Conservation (phyloP, 2,329 filamentous ascomycete species). For the Colletotrichum brevisporum region DNA sequence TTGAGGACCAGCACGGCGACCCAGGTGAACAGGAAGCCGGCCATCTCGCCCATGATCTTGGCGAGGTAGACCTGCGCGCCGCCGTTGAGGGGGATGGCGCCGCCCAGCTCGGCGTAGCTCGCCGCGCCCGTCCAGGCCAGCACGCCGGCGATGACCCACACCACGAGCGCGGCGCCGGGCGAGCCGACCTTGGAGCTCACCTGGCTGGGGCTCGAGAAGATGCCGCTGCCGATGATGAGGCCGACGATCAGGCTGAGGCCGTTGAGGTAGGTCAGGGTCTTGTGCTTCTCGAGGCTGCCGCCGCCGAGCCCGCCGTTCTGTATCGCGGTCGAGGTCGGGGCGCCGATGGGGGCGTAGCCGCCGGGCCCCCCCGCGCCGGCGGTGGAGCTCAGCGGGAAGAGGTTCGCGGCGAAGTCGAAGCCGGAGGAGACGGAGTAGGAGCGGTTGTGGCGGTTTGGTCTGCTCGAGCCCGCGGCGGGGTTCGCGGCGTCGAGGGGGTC, state of each 20-base stretch:
- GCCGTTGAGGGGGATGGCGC: constrained; percentile 95
- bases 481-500: constrained; percentile 80
- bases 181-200: constrained; percentile 94
- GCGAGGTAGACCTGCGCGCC: constrained; percentile 94
- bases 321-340: constrained; percentile 60
- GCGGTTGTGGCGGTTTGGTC: constrained; percentile 67
- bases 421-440: constrained; percentile 93
- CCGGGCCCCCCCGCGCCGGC: constrained; percentile 70
- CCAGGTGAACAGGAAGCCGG: constrained; percentile 97
- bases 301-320: constrained; percentile 74
- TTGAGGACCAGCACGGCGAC: constrained; percentile 94
- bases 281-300: constrained; percentile 92
- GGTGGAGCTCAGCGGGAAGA: constrained; percentile 93
- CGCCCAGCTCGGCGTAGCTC: constrained; percentile 95
- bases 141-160: constrained; percentile 92
- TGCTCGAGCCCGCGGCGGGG: constrained; percentile 58
- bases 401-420: constrained; percentile 94
- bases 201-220: constrained; percentile 94
- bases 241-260: constrained; percentile 92
- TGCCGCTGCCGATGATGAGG: constrained; percentile 94
- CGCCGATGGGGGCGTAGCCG: constrained; percentile 89
- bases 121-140: constrained; percentile 96
- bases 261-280: constrained; percentile 95
- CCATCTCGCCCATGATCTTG: constrained; percentile 95
- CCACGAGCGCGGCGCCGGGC: constrained; percentile 88